Evolutionary conservation across 352 stramenopile genomes (phyloP).

Genomic region (Pythium brachiatum): DNA sequence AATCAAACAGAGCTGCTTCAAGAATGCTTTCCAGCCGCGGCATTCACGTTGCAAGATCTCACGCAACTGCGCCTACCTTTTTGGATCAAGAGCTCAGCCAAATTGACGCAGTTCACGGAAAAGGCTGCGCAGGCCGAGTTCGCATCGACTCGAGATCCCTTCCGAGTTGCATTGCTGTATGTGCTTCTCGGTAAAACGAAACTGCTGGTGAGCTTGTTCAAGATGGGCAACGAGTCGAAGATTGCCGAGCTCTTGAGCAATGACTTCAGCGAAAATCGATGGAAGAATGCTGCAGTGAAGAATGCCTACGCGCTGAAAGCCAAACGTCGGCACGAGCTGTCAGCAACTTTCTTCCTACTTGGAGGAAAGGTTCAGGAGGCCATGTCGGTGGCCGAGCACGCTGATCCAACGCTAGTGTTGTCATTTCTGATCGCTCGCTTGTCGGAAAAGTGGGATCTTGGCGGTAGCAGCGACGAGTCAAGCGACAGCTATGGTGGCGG

Average conservation of each 20-base stretch:
- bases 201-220: constrained; percentile 82
- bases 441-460: constrained; percentile 72
- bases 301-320: constrained; percentile 88
- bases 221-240: constrained; percentile 74
- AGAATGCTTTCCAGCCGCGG: constrained; percentile 52
- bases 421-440: constrained; percentile 80
- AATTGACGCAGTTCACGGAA: constrained; percentile 58
- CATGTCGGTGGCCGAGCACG: constrained; percentile 68
- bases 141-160: constrained; percentile 70
- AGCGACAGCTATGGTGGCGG: constrained; percentile 11
- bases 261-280: constrained; percentile 78
- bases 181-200: constrained; percentile 81
- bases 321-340: constrained; percentile 80
- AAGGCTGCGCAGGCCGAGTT: constrained; percentile 79
- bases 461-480: constrained; percentile 24
- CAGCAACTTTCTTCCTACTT: constrained; percentile 81
- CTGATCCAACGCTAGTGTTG: constrained; percentile 67
- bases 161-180: constrained; percentile 84
- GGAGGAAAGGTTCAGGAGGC: constrained; percentile 77
- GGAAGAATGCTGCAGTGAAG: constrained; percentile 88
- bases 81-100: constrained; percentile 63
- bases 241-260: constrained; percentile 80
- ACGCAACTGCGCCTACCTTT: constrained; percentile 66
- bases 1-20: constrained; percentile 65
- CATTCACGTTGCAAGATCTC: constrained; percentile 71